phyloP scores from a whole-genome alignment of 441 rosid species.

The Populus hybrid region DNA sequence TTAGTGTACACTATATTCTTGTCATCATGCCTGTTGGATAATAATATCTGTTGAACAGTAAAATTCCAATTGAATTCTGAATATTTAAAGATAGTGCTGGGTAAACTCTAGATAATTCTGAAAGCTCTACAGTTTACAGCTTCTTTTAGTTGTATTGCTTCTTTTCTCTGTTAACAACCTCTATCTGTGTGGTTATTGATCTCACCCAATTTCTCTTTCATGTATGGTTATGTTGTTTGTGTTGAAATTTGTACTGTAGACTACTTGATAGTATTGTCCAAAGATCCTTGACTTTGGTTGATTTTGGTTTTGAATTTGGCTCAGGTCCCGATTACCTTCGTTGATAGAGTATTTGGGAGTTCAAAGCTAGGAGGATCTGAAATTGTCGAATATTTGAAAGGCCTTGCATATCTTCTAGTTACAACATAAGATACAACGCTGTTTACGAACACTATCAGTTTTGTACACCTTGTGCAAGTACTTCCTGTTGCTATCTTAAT shows the following conservation, averaged over 20 bases:
- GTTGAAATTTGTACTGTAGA: neutral
- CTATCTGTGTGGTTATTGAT: neutral
- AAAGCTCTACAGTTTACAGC: neutral
- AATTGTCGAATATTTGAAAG: constrained; percentile 91
- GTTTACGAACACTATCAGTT: too few species aligned
- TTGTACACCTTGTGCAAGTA: neutral
- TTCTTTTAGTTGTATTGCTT: too few species aligned
- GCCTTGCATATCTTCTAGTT: constrained; percentile 77
- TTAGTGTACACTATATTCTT: too few species aligned
- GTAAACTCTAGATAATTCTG: neutral
- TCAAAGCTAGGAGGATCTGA: constrained; percentile 99
- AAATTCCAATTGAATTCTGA: neutral
- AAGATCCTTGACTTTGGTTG: constrained; percentile 10
- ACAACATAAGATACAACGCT: constrained; percentile 47
- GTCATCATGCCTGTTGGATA: neutral
- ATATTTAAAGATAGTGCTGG: neutral
- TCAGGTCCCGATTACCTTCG: constrained; percentile 95
- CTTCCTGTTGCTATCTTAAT: too few species aligned
- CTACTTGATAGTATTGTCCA: neutral
- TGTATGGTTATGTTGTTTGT: neutral
- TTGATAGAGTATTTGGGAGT: constrained; percentile 91
- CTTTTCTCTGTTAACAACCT: neutral
- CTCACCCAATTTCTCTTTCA: neutral
- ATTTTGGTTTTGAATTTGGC: constrained; percentile 2
- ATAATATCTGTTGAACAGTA: neutral